Percentiles rank a stretch among this genome's conserved stretches.
phyloP scores from a whole-genome alignment of 2,329 filamentous ascomycete species.

The Phialophora verrucosa region DNA sequence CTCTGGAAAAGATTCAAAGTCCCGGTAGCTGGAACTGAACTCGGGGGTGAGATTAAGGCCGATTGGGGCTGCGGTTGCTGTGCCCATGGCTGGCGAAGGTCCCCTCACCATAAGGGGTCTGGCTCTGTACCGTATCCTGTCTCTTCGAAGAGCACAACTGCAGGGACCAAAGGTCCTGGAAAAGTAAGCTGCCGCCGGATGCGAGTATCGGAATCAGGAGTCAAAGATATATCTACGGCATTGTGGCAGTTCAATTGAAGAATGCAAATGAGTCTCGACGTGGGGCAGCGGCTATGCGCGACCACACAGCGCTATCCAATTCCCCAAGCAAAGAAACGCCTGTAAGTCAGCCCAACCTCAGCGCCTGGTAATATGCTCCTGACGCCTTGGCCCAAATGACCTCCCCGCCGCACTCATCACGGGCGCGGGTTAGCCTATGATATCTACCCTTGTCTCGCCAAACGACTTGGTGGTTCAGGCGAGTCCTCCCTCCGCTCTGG shows the following conservation, averaged over 20 bases:
- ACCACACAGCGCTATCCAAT: neutral
- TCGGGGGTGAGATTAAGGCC: neutral
- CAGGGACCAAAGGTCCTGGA: no score
- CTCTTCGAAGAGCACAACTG: neutral
- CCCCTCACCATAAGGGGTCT: neutral
- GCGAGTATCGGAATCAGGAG: neutral
- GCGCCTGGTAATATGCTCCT: neutral
- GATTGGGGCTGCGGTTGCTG: neutral
- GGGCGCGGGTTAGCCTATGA: neutral
- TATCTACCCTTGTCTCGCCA: neutral
- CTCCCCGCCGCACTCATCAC: neutral
- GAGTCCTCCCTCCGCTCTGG: neutral
- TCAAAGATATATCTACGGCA: neutral
- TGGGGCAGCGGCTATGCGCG: neutral
- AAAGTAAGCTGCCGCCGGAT: neutral
- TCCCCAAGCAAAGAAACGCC: neutral
- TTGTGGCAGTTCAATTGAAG: neutral
- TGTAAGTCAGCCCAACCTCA: neutral
- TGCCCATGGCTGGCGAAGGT: neutral
- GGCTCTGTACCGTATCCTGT: neutral
- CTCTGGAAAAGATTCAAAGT: conserved; percentile 1
- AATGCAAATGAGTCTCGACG: neutral
- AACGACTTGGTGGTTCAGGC: neutral
- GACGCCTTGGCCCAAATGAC: neutral
- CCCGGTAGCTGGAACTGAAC: neutral